Evolutionary conservation across 2,329 filamentous ascomycete genomes (phyloP).

Genomic region (Sarocladium oryzae): DNA sequence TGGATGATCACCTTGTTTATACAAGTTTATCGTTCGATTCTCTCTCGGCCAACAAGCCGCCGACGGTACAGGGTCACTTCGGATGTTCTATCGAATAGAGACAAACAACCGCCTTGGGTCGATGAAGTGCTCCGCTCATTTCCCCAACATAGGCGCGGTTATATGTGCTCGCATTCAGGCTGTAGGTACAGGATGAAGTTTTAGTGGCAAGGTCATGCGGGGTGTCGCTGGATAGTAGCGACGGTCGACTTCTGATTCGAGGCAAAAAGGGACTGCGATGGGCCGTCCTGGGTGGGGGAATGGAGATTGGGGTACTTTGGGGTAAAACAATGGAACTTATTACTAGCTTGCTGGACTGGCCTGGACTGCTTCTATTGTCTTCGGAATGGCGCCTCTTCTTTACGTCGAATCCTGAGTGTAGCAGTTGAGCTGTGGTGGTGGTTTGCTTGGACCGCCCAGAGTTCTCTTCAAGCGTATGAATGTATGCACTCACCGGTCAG

Average conservation of each 20-base stretch:
- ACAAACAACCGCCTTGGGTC: not conserved
- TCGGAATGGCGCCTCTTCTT: too few species aligned
- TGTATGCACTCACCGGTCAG: too few species aligned
- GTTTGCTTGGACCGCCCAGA: too few species aligned
- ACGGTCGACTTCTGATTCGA: not conserved
- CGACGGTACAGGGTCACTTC: not conserved
- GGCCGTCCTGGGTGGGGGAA: not conserved
- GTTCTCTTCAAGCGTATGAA: too few species aligned
- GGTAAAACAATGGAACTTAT: not conserved
- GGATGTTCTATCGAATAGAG: constrained; percentile 5
- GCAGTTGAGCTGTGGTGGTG: too few species aligned
- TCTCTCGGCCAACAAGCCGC: not conserved
- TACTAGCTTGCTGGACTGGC: too few species aligned
- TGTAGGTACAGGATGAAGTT: not conserved
- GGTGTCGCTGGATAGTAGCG: not conserved
- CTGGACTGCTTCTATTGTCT: too few species aligned
- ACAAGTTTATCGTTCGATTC: not conserved
- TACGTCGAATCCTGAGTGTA: too few species aligned
- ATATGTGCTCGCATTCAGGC: not conserved
- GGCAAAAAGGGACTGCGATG: not conserved
- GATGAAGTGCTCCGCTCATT: not conserved
- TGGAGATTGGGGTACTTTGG: constrained; percentile 3
- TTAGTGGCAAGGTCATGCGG: not conserved
- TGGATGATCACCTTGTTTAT: not conserved
- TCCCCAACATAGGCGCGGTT: constrained; percentile 2